Evolutionary conservation across 306 rosid species (phyloP).

Genomic region (Benincasa hispida): DNA sequence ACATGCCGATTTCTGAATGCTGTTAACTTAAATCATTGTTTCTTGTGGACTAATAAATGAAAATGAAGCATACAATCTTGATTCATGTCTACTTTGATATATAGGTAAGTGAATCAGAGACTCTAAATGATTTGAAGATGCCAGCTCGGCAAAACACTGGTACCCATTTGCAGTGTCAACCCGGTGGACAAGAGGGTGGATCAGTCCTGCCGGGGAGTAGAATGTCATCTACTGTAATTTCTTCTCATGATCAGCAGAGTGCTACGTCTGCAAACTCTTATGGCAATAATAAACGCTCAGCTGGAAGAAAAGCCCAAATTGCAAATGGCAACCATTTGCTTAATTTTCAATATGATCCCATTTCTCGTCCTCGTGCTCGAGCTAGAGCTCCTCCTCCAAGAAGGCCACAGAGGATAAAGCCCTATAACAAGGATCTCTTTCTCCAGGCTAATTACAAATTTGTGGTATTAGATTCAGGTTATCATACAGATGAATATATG

Average conservation of each 20-base stretch:
- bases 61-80: background rate
- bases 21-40: background rate
- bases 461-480: conserved; percentile 68
- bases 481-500: conserved; percentile 43
- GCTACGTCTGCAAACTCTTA: conserved; percentile 26
- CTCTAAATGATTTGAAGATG: conserved; percentile 21
- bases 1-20: background rate
- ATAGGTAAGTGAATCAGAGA: conserved; percentile 45
- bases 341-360: conserved; percentile 84
- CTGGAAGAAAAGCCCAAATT: conserved; percentile 58
- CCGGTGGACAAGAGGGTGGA: conserved; percentile 33
- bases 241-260: conserved; percentile 33
- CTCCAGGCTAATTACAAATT: conserved; percentile 94
- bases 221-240: conserved; percentile 17
- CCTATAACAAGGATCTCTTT: conserved; percentile 83
- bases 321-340: conserved; percentile 76
- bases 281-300: conserved; percentile 26
- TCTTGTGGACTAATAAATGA: background rate
- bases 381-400: conserved; percentile 62
- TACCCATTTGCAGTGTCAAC: conserved; percentile 25
- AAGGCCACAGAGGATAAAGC: conserved; percentile 62
- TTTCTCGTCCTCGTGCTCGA: conserved; percentile 71
- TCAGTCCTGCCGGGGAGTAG: conserved; percentile 35
- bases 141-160: conserved; percentile 28
- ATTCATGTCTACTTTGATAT: background rate